Conservation (phyloP, 495 filamentous ascomycete genomes). For the Aspergillus affinis region DNA sequence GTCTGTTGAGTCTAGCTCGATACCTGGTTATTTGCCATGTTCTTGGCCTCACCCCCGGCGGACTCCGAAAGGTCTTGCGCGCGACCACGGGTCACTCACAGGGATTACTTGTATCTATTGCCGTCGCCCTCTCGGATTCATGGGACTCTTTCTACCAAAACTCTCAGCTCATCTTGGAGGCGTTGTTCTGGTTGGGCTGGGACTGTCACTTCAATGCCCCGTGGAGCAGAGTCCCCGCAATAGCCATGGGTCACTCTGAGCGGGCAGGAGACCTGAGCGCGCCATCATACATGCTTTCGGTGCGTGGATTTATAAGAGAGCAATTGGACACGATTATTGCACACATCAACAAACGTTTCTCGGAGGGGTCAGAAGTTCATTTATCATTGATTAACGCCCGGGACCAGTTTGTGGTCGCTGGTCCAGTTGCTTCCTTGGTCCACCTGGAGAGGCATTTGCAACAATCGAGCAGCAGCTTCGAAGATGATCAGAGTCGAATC, state of each 20-base stretch:
- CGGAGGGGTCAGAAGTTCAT: constrained; percentile 15
- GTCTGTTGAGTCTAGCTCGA: constrained; percentile 26
- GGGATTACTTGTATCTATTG: constrained; percentile 27
- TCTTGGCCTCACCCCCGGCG: constrained; percentile 24
- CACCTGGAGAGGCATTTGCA: constrained; percentile 17
- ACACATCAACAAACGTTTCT: constrained; percentile 12
- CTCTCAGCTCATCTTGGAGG: constrained; percentile 7
- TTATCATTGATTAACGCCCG: constrained; percentile 32
- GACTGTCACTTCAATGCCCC: constrained; percentile 22
- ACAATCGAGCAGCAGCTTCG: constrained; percentile 7
- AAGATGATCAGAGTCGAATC: constrained; percentile 20
- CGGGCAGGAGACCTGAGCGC: neutral
- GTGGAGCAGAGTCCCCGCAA: constrained; percentile 8
- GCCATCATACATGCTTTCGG: constrained; percentile 22
- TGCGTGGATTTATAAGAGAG: constrained; percentile 11
- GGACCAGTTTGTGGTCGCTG: constrained; percentile 32
- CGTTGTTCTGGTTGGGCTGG: constrained; percentile 23
- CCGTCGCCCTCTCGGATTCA: constrained; percentile 25
- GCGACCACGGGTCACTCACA: constrained; percentile 36
- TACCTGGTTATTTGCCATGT: constrained; percentile 29
- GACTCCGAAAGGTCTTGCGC: constrained; percentile 22
- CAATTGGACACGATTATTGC: constrained; percentile 7
- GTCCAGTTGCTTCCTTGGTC: constrained; percentile 26
- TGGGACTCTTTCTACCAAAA: constrained; percentile 29
- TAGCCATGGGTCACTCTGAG: neutral